A percentile compares a stretch with the other conserved stretches of the same genome.
These are phyloP conservation scores for Melampsora abietis-canadensis DNA, from an alignment of 1,284 basidiomycete species.

Conservation along the genomic window DNA sequence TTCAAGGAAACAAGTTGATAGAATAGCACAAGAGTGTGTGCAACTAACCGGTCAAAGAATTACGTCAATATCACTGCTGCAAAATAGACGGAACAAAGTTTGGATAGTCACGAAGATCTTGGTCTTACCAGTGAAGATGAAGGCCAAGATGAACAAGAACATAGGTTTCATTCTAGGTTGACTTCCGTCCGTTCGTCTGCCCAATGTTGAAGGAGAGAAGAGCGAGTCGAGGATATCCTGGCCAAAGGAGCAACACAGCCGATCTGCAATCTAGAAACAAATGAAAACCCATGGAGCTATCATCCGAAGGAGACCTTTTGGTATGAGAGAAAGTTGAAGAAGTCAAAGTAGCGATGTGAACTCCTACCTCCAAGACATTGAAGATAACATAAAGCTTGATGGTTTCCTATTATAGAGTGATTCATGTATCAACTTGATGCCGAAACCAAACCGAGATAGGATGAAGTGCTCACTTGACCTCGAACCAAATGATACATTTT, in stretches of 20 bases:
- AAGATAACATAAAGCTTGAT: constrained; percentile 99
- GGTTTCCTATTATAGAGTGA: constrained; percentile 61
- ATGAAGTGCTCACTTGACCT: constrained; percentile 63
- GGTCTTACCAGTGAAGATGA: constrained; percentile 73
- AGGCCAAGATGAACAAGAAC: constrained; percentile 77
- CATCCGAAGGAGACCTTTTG: neutral
- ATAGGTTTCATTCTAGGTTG: constrained; percentile 66
- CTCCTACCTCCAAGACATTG: constrained; percentile 82
- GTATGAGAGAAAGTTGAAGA: neutral
- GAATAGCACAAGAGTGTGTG: constrained; percentile 89
- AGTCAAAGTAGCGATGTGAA: neutral
- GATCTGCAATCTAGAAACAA: constrained; percentile 75
- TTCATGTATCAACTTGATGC: neutral
- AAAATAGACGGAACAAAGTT: constrained; percentile 10
- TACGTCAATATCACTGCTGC: constrained; percentile 5
- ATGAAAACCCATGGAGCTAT: neutral
- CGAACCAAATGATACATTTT: constrained; percentile 98
- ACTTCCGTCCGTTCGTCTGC: constrained; percentile 57
- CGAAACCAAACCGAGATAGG: constrained; percentile 27
- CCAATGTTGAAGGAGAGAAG: constrained; percentile 85
- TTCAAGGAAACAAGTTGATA: constrained; percentile 95
- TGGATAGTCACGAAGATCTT: neutral
- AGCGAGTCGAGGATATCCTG: constrained; percentile 96
- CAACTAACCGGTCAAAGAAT: constrained; percentile 58
- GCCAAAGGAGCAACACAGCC: constrained; percentile 91